These are phyloP conservation scores for Cruciata laevipes DNA, from an alignment of 257 asterid genomes.

Conservation along the genomic window DNA sequence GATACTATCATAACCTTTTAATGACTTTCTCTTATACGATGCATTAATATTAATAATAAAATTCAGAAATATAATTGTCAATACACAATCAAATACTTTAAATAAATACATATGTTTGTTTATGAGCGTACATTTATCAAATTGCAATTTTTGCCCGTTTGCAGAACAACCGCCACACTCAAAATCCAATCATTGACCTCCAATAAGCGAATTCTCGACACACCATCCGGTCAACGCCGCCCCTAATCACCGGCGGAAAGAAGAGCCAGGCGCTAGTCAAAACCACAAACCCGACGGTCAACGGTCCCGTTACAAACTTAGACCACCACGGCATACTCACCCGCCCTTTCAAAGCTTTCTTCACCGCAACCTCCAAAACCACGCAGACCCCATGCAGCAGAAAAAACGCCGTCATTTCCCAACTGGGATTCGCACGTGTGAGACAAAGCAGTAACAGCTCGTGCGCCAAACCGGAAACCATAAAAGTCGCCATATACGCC, in stretches of 20 bases:
- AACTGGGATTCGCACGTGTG: constrained; percentile 37
- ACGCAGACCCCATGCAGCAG: constrained; percentile 49
- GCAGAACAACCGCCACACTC: background rate
- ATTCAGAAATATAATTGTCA: no score
- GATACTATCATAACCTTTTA: no score
- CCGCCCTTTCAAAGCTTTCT: constrained; percentile 13
- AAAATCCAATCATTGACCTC: background rate
- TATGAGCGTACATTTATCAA: no score
- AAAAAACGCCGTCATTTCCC: constrained; percentile 64
- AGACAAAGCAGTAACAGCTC: constrained; percentile 49
- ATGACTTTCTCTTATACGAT: no score
- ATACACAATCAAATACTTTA: no score
- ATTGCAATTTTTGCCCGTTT: no score
- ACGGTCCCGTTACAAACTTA: constrained; percentile 30
- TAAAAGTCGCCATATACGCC: constrained; percentile 40
- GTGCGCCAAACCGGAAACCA: constrained; percentile 61
- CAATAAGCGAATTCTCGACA: constrained; percentile 33
- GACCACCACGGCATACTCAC: constrained; percentile 23
- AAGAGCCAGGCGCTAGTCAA: constrained; percentile 55
- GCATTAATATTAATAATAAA: no score
- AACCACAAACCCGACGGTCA: constrained; percentile 52
- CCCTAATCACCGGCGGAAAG: constrained; percentile 52
- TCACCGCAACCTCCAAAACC: constrained; percentile 29
- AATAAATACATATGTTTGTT: no score
- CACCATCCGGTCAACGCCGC: constrained; percentile 32